These are phyloP conservation scores for Cylindricascospora bacillispora DNA, from an alignment of 1,139 yeast species.

Conservation along the genomic window DNA sequence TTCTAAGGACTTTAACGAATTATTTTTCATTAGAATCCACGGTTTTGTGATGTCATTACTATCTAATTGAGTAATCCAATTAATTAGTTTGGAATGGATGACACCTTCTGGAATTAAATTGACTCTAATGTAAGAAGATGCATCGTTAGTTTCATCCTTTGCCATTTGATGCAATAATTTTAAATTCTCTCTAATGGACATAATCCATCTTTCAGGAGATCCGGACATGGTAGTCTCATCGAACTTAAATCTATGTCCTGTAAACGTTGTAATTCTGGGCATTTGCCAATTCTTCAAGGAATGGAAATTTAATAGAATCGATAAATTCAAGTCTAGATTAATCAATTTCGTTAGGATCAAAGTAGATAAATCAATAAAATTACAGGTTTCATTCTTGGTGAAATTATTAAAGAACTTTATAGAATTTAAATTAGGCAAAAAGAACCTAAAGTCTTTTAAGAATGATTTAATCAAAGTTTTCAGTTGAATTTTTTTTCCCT, in stretches of 20 bases:
- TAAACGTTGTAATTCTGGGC: conserved; percentile 10
- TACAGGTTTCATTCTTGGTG: conserved; percentile 10
- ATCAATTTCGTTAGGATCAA: conserved; percentile 9
- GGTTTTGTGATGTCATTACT: conserved; percentile 7
- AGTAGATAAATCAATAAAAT: conserved; percentile 16
- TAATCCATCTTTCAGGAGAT: conserved; percentile 8
- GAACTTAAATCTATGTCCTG: conserved; percentile 19
- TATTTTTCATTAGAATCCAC: conserved; percentile 12
- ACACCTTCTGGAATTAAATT: conserved; percentile 17
- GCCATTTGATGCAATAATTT: conserved; percentile 11
- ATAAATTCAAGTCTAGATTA: conserved; percentile 7
- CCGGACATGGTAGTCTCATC: conserved; percentile 12
- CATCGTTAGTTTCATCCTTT: conserved; percentile 14
- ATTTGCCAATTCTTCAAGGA: conserved; percentile 18
- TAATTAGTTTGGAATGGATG: conserved; percentile 8
- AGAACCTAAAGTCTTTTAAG: conserved; percentile 6
- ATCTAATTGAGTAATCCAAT: conserved; percentile 13
- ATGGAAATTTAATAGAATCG: conserved; percentile 12
- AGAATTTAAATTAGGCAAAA: conserved; percentile 7
- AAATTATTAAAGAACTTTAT: conserved; percentile 8
- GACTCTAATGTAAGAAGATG: conserved; percentile 15
- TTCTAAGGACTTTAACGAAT: conserved; percentile 10
- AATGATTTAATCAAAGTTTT: conserved; percentile 7
- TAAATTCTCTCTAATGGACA: conserved; percentile 10
- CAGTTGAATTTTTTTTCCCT: conserved; percentile 2